Evolutionary conservation across 2,329 filamentous ascomycete species (phyloP).

Genomic region (Tolypocladium cylindrosporum): DNA sequence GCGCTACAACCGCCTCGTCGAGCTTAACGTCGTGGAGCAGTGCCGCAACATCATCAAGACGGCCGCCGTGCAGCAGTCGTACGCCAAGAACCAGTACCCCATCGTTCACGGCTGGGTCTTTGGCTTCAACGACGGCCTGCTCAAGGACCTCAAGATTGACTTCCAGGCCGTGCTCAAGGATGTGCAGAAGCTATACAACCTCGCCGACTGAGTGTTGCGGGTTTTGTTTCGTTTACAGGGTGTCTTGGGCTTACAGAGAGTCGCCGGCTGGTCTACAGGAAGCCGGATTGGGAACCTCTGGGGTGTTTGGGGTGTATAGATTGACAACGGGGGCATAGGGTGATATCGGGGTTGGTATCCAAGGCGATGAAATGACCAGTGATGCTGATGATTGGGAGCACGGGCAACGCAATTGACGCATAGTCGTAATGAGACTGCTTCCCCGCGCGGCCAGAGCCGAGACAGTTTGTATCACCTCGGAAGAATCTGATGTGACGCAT

Average conservation of each 20-base stretch:
- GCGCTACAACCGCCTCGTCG: slow-evolving; percentile 62
- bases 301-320: neutral
- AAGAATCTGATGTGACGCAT: neutral
- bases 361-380: neutral
- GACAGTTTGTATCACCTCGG: neutral
- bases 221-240: neutral
- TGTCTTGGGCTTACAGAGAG: neutral
- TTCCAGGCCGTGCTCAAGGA: slow-evolving; percentile 44
- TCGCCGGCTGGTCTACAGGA: neutral
- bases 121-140: slow-evolving; percentile 54
- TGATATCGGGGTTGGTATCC: neutral
- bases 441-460: neutral
- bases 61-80: slow-evolving; percentile 65
- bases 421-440: neutral
- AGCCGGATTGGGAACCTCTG: neutral
- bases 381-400: neutral
- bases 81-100: slow-evolving; percentile 51
- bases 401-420: neutral
- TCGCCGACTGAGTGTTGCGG: slow-evolving; percentile 19
- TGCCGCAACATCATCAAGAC: slow-evolving; percentile 73
- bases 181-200: slow-evolving; percentile 57
- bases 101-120: slow-evolving; percentile 69
- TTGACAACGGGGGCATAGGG: neutral
- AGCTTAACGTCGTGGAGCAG: slow-evolving; percentile 74
- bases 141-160: slow-evolving; percentile 55